These are phyloP conservation scores for Naematelia encephala DNA, from an alignment of 768 basidiomycete genomes.

Conservation along the genomic window DNA sequence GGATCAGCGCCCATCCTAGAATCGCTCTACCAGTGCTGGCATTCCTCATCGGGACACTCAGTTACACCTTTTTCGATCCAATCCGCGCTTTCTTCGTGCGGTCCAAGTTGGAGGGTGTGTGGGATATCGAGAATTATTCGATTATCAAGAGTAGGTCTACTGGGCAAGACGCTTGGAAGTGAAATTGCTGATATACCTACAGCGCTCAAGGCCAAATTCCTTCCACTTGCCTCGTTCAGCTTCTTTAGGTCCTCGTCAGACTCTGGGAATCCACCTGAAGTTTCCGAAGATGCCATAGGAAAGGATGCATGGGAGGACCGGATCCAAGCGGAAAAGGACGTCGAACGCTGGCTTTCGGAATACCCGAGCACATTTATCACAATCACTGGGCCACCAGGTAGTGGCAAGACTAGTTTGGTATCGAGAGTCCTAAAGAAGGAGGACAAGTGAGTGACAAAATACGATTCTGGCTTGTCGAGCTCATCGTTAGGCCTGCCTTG, in stretches of 20 bases:
- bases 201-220: neutral
- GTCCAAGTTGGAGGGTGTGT: constrained; percentile 76
- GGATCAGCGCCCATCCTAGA: constrained; percentile 49
- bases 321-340: constrained; percentile 65
- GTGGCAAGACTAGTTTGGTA: constrained; percentile 52
- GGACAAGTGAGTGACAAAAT: constrained; percentile 34
- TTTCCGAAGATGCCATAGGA: constrained; percentile 31
- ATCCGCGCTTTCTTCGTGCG: constrained; percentile 79
- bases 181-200: neutral
- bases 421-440: constrained; percentile 47
- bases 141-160: constrained; percentile 63
- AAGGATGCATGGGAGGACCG: constrained; percentile 77
- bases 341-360: constrained; percentile 72
- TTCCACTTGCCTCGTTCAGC: constrained; percentile 7
- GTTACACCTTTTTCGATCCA: constrained; percentile 90
- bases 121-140: constrained; percentile 67
- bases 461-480: neutral
- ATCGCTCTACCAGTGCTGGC: constrained; percentile 56
- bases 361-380: constrained; percentile 63
- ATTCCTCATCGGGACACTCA: constrained; percentile 83
- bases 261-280: constrained; percentile 3
- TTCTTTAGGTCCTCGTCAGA: constrained; percentile 14
- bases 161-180: constrained; percentile 4
- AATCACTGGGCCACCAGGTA: constrained; percentile 53
- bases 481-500: constrained; percentile 59